Percentiles rank a stretch among this genome's conserved stretches.
These are phyloP conservation scores for Eucalyptus pumila DNA, from an alignment of 345 rosid genomes.

Conservation along the genomic window DNA sequence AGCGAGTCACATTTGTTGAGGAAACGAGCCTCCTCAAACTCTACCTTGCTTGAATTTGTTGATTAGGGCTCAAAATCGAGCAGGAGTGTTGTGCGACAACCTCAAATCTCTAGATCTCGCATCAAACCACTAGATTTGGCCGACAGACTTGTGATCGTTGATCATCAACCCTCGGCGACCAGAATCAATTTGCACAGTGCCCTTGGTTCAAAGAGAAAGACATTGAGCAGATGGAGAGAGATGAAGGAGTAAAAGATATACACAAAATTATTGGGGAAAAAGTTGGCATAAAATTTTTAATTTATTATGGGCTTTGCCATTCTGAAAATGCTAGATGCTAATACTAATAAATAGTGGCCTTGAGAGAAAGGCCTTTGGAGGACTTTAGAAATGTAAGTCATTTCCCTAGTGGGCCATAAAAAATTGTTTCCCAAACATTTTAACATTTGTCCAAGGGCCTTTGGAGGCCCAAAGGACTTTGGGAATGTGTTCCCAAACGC, in stretches of 20 bases:
- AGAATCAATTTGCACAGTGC: neutral
- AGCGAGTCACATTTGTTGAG: neutral
- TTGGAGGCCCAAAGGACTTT: neutral
- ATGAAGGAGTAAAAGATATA: neutral
- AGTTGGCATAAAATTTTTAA: neutral
- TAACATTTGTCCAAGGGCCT: neutral
- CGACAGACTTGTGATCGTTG: fast-evolving
- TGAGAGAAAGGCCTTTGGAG: neutral
- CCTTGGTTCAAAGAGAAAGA: neutral
- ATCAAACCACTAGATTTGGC: neutral
- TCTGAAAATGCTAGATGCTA: neutral
- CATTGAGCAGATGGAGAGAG: neutral
- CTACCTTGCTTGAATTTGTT: neutral
- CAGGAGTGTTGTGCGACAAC: fast-evolving
- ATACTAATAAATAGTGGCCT: neutral
- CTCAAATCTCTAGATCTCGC: neutral
- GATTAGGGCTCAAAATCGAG: neutral
- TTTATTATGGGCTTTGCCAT: neutral
- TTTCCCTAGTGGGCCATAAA: neutral
- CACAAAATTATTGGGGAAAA: neutral
- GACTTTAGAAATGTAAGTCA: neutral
- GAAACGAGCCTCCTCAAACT: neutral
- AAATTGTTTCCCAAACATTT: neutral
- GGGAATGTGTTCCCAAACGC: neutral
- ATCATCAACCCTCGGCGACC: neutral